These are phyloP conservation scores for Ettlia oleoabundans DNA, from an alignment of 139 green algal species.

Conservation along the genomic window DNA sequence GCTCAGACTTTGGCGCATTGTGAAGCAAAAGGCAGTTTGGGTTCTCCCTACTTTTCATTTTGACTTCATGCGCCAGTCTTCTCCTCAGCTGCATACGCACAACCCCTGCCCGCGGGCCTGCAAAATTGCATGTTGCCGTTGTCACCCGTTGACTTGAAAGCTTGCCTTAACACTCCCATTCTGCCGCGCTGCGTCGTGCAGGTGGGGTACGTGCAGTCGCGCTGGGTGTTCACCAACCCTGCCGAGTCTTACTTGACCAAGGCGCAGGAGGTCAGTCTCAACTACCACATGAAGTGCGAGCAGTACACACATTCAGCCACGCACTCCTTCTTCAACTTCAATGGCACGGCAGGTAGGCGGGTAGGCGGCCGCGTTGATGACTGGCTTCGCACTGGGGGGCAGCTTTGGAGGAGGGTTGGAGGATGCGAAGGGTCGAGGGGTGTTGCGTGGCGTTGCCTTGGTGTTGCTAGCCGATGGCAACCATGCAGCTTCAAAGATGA, in stretches of 20 bases:
- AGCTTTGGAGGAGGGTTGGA: too few species aligned
- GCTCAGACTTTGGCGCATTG: too few species aligned
- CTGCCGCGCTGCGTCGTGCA: background rate
- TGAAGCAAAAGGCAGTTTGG: too few species aligned
- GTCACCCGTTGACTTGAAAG: background rate
- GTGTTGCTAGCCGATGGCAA: too few species aligned
- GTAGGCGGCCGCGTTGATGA: too few species aligned
- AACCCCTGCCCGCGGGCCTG: background rate
- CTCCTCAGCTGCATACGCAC: too few species aligned
- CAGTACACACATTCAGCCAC: conserved; percentile 77
- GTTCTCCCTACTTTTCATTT: too few species aligned
- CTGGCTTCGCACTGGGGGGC: too few species aligned
- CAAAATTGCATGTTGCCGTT: background rate
- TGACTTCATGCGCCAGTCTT: too few species aligned
- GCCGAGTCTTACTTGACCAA: conserved; percentile 89
- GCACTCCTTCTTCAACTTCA: conserved; percentile 93
- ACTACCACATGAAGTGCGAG: conserved; percentile 90
- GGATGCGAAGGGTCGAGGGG: too few species aligned
- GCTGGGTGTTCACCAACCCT: conserved; percentile 86
- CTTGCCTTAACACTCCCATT: background rate
- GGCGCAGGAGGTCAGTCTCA: conserved; percentile 75
- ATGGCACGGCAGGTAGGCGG: conserved; percentile 72
- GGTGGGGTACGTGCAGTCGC: conserved; percentile 80
- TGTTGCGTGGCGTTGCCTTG: too few species aligned
- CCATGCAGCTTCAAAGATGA: too few species aligned